A percentile compares a stretch with the other conserved stretches of the same genome.
These are phyloP conservation scores for Whalleya microplaca DNA, from an alignment of 2,329 filamentous ascomycete genomes.

Conservation along the genomic window DNA sequence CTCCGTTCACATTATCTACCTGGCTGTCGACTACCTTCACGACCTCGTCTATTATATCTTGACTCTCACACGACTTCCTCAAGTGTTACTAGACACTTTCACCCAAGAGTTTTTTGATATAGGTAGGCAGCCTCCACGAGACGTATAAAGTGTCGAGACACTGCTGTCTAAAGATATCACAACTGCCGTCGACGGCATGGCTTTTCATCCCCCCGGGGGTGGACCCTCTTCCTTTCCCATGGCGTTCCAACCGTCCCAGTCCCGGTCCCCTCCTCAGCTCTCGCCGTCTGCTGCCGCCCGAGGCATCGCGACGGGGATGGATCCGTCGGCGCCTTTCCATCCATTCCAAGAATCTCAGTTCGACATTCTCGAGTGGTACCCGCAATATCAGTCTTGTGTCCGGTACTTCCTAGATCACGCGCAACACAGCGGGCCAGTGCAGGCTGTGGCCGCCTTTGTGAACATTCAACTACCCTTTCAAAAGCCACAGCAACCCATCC, in stretches of 20 bases:
- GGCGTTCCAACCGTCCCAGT: constrained; percentile 28
- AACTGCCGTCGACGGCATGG: constrained; percentile 26
- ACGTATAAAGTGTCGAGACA: constrained; percentile 4
- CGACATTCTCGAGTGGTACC: constrained; percentile 92
- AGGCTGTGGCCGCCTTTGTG: constrained; percentile 86
- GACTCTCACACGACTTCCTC: constrained; percentile 5
- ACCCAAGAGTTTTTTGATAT: neutral
- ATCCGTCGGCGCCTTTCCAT: constrained; percentile 28
- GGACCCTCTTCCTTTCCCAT: constrained; percentile 29
- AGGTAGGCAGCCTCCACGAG: constrained; percentile 5
- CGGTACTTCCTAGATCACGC: constrained; percentile 91
- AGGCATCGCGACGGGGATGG: constrained; percentile 26
- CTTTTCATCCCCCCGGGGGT: constrained; percentile 30
- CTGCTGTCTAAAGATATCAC: neutral
- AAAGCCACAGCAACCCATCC: constrained; percentile 53
- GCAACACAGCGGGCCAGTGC: constrained; percentile 80
- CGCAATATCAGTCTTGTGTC: constrained; percentile 86
- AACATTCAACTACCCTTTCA: constrained; percentile 93
- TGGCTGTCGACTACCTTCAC: constrained; percentile 12
- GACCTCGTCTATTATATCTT: constrained; percentile 9
- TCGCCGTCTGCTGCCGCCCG: constrained; percentile 25
- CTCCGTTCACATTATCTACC: constrained; percentile 18
- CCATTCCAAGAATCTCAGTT: constrained; percentile 48
- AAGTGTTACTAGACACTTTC: constrained; percentile 33
- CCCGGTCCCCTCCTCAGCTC: constrained; percentile 31